Conservation (phyloP, 2,329 filamentous ascomycete species). For the Trichophyton schoenleinii region DNA sequence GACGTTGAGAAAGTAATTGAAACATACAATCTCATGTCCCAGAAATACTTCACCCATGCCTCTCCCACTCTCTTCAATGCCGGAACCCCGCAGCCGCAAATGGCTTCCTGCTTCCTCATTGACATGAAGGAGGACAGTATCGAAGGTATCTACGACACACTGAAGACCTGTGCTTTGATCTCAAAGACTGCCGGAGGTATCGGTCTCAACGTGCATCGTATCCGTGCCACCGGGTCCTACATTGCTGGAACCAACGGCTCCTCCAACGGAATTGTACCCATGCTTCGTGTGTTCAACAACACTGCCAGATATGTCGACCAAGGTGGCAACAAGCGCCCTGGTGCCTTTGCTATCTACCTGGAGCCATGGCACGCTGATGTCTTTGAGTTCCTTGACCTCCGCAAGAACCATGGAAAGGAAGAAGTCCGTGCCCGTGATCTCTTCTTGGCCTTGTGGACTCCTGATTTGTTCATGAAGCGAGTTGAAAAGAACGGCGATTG, state of each 20-base stretch:
- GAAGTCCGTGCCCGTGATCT: slow-evolving; percentile 93
- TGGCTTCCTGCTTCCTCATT: slow-evolving; percentile 96
- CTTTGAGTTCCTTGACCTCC: slow-evolving; percentile 91
- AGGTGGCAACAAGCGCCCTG: slow-evolving; percentile 96
- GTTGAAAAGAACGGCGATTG: slow-evolving; percentile 93
- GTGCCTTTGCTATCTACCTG: slow-evolving; percentile 96
- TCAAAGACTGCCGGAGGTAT: slow-evolving; percentile 99
- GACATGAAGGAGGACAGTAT: slow-evolving; percentile 99
- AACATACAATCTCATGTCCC: slow-evolving; percentile 98
- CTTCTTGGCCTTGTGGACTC: slow-evolving; percentile 96
- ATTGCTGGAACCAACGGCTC: slow-evolving; percentile 97
- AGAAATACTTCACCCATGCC: slow-evolving; percentile 96
- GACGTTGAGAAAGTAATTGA: slow-evolving; percentile 89
- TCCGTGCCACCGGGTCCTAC: slow-evolving; percentile 93
- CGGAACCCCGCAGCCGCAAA: slow-evolving; percentile 83
- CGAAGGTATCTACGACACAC: slow-evolving; percentile 95
- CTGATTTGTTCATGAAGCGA: slow-evolving; percentile 99
- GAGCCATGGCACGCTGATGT: slow-evolving; percentile 99
- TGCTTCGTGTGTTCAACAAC: slow-evolving; percentile 99
- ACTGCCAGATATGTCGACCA: slow-evolving; percentile 97
- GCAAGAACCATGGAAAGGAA: slow-evolving; percentile 99
- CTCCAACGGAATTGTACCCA: slow-evolving; percentile 92
- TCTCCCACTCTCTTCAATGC: slow-evolving; percentile 98
- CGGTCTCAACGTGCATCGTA: slow-evolving; percentile 89
- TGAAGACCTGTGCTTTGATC: slow-evolving; percentile 99